A percentile compares a stretch with the other conserved stretches of the same genome.
phyloP scores from a whole-genome alignment of 176 grass and related monocot species.

The Poa annua region DNA sequence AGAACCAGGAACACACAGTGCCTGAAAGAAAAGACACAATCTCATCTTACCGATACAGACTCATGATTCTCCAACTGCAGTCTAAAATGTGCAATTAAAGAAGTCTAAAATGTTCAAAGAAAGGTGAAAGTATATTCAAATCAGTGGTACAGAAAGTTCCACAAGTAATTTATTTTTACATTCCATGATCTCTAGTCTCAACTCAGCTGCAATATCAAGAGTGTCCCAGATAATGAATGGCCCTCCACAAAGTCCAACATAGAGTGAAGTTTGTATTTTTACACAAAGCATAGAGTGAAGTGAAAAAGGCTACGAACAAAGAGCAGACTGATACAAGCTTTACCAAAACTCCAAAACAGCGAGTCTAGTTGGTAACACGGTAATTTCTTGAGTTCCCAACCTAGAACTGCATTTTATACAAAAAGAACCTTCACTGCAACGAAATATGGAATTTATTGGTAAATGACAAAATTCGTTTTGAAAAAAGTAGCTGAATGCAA shows the following conservation, averaged over 20 bases:
- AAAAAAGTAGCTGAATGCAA: constrained; percentile 25
- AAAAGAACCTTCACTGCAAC: neutral
- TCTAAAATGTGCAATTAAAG: constrained; percentile 6
- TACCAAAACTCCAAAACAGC: neutral
- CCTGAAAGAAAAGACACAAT: constrained; percentile 57
- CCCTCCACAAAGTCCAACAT: constrained; percentile 15
- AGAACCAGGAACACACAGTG: constrained; percentile 71
- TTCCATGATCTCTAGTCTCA: neutral
- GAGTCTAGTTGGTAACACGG: neutral
- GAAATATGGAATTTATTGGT: neutral
- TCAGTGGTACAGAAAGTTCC: neutral
- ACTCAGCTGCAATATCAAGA: neutral
- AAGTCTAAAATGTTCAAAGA: neutral
- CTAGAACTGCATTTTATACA: neutral
- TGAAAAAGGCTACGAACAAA: constrained; percentile 13
- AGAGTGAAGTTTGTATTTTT: neutral
- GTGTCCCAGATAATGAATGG: neutral
- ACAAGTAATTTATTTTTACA: neutral
- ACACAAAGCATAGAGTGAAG: neutral
- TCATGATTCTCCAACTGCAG: neutral
- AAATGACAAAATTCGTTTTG: neutral
- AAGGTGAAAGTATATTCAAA: neutral
- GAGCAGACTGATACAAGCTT: constrained; percentile 6
- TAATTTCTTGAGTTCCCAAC: neutral
- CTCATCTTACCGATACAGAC: neutral